Evolutionary conservation across 2,329 filamentous ascomycete genomes (phyloP).

Genomic region (Neodidymelliopsis sp.): DNA sequence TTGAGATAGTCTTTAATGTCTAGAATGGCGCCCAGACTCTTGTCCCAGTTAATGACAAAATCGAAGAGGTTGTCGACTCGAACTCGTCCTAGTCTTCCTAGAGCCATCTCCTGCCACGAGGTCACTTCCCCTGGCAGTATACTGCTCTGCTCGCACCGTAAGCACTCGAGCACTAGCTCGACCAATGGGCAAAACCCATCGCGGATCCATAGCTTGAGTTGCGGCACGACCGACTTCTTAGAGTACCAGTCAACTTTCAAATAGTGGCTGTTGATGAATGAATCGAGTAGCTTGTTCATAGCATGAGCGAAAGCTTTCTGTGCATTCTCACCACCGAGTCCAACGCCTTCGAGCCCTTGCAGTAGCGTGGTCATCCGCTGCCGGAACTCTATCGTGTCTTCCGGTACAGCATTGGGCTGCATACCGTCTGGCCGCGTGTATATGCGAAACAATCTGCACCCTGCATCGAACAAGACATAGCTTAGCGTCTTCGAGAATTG

Average conservation of each 20-base stretch:
- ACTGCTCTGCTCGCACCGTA: slow-evolving; percentile 38
- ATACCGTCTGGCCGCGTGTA: slow-evolving; percentile 38
- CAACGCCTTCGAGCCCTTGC: slow-evolving; percentile 68
- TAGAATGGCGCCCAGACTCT: slow-evolving; percentile 73
- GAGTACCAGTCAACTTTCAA: slow-evolving; percentile 66
- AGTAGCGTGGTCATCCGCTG: slow-evolving; percentile 64
- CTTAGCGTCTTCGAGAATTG: slow-evolving; percentile 63
- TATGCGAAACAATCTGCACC: slow-evolving; percentile 56
- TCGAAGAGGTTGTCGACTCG: slow-evolving; percentile 79
- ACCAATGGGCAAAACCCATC: slow-evolving; percentile 71
- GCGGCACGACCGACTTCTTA: slow-evolving; percentile 63
- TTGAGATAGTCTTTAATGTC: slow-evolving; percentile 76
- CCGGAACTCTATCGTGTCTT: slow-evolving; percentile 48
- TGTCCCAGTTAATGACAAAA: slow-evolving; percentile 78
- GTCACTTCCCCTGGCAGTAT: slow-evolving; percentile 59
- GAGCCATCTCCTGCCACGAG: slow-evolving; percentile 74
- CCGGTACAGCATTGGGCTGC: slow-evolving; percentile 23
- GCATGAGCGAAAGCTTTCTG: slow-evolving; percentile 76
- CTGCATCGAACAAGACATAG: slow-evolving; percentile 62
- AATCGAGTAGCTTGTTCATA: slow-evolving; percentile 70
- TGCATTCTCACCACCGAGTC: slow-evolving; percentile 72
- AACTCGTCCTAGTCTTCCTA: slow-evolving; percentile 71
- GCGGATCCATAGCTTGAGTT: slow-evolving; percentile 72
- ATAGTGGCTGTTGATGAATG: slow-evolving; percentile 68
- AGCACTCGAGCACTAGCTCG: slow-evolving; percentile 63